Percentiles rank a stretch among this genome's conserved stretches.
These are phyloP conservation scores for Avena insularis DNA, from an alignment of 176 grass and related monocot species.

Conservation along the genomic window DNA sequence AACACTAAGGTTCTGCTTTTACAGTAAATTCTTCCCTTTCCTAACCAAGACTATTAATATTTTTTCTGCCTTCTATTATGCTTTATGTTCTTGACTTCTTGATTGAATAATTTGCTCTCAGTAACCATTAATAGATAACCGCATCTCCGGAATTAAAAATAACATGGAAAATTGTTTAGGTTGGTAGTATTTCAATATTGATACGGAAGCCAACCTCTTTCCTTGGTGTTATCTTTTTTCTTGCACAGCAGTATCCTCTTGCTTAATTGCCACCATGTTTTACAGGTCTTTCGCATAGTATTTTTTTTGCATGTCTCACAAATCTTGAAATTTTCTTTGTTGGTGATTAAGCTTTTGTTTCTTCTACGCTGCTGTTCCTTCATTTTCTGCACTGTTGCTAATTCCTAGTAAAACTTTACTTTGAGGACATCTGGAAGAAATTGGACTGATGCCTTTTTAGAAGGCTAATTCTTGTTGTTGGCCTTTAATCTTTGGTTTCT, in stretches of 20 bases:
- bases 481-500: not conserved
- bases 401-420: conserved; percentile 36
- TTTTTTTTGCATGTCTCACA: not conserved
- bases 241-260: not conserved
- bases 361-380: not conserved
- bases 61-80: not conserved
- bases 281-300: not conserved
- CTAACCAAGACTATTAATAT: not conserved
- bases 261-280: not conserved
- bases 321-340: not conserved
- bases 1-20: too few relatives aligned
- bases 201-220: not conserved
- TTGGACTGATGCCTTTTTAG: conserved; percentile 30
- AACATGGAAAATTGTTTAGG: not conserved
- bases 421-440: conserved; percentile 27
- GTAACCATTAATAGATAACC: not conserved
- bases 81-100: conserved; percentile 13
- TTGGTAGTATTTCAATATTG: not conserved
- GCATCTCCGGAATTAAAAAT: not conserved
- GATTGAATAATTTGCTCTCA: not conserved
- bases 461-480: not conserved
- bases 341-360: not conserved
- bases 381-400: not conserved
- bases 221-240: conserved; percentile 3
- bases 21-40: conserved; percentile 19